Percentiles rank a stretch among this genome's conserved stretches.
Evolutionary conservation across 179 eudicot genomes (phyloP).

Genomic region (Silene vulgaris): DNA sequence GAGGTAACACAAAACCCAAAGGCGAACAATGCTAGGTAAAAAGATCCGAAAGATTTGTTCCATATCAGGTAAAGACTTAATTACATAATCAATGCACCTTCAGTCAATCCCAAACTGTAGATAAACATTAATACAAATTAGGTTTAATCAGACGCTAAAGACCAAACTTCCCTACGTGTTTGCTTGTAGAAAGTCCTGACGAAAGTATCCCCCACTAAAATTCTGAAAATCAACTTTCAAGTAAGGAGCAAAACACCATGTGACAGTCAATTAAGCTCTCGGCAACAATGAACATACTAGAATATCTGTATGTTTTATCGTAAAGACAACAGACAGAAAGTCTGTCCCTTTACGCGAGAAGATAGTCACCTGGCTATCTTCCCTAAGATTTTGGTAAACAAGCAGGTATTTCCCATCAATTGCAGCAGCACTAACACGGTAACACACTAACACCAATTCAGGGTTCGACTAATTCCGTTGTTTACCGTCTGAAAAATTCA

Average conservation of each 20-base stretch:
- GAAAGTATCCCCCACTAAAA: neutral
- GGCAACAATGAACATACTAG: neutral
- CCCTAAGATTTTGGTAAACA: neutral
- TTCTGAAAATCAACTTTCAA: neutral
- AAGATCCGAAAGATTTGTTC: neutral
- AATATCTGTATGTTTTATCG: neutral
- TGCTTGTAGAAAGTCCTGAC: neutral
- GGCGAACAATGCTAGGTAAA: neutral
- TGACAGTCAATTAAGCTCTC: neutral
- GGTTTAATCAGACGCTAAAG: neutral
- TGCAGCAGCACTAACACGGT: neutral
- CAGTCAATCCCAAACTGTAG: neutral
- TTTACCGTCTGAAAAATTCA: no score
- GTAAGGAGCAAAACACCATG: neutral
- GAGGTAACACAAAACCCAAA: neutral
- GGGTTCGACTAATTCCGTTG: no score
- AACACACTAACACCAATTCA: neutral
- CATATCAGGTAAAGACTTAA: neutral
- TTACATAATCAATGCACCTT: neutral
- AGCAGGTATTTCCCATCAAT: neutral
- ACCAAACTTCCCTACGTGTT: neutral
- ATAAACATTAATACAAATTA: neutral
- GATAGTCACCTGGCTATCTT: neutral
- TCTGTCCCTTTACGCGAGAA: neutral
- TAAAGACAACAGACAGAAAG: neutral